A percentile compares a stretch with the other conserved stretches of the same genome.
Evolutionary conservation across 352 stramenopile species (phyloP).

Genomic region (Pythium brachiatum): DNA sequence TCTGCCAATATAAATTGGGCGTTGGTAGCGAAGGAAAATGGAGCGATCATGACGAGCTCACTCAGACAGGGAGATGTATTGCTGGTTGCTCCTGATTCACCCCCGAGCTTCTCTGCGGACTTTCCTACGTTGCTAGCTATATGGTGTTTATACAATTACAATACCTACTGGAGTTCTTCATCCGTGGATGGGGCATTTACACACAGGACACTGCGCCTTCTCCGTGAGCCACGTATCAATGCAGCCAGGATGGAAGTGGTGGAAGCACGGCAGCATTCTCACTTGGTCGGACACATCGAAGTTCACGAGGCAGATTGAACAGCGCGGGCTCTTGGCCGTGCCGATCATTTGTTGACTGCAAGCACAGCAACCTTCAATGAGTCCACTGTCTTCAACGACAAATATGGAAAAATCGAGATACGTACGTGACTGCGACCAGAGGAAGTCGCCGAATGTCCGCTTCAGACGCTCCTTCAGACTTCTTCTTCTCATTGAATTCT

Average conservation of each 20-base stretch:
- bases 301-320: slow-evolving; percentile 63
- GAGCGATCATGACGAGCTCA: no score
- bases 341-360: slow-evolving; percentile 60
- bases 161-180: slow-evolving; percentile 21
- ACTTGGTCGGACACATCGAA: slow-evolving; percentile 41
- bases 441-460: slow-evolving; percentile 63
- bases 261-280: slow-evolving; percentile 76
- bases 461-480: slow-evolving; percentile 42
- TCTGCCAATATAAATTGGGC: background rate
- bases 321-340: slow-evolving; percentile 46
- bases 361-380: slow-evolving; percentile 1
- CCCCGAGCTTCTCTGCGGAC: no score
- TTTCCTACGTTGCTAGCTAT: no score
- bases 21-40: no score
- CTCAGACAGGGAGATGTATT: no score
- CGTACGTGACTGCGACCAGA: slow-evolving; percentile 58
- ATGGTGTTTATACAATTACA: background rate
- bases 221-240: slow-evolving; percentile 76
- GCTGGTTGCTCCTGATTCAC: no score
- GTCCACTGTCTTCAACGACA: background rate
- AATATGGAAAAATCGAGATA: slow-evolving; percentile 16
- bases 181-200: slow-evolving; percentile 69
- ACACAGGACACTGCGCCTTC: slow-evolving; percentile 73
- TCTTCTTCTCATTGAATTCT: slow-evolving; percentile 53
- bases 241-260: slow-evolving; percentile 70